These are phyloP conservation scores for Penicillium sp. DNA, from an alignment of 2,329 filamentous ascomycete genomes.

Conservation along the genomic window DNA sequence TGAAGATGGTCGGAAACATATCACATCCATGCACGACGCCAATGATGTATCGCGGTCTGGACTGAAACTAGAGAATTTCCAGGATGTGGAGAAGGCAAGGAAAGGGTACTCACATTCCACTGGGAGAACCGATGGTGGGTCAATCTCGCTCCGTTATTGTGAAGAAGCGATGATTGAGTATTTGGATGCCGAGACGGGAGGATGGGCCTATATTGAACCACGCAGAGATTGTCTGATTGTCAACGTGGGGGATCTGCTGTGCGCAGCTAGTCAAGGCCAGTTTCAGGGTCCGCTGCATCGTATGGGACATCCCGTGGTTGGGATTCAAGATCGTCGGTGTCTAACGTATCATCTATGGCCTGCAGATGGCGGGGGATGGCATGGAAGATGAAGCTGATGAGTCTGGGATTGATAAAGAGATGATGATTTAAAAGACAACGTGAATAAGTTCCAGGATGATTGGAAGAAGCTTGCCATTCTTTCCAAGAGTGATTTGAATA, in stretches of 20 bases:
- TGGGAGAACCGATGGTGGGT: neutral
- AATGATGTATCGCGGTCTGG: neutral
- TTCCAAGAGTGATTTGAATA: neutral
- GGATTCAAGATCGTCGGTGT: neutral
- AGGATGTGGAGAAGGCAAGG: neutral
- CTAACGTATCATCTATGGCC: slow-evolving; percentile 9
- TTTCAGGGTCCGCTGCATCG: slow-evolving; percentile 5
- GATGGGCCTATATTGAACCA: neutral
- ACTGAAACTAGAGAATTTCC: neutral
- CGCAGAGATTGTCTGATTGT: neutral
- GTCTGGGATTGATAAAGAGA: neutral
- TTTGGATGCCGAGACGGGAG: neutral
- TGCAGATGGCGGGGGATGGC: neutral
- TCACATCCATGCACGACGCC: neutral
- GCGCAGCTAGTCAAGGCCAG: neutral
- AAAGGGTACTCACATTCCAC: neutral
- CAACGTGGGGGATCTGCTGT: neutral
- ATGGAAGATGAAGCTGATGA: neutral
- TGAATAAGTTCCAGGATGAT: neutral
- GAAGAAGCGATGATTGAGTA: slow-evolving; percentile 2
- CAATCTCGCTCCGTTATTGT: slow-evolving; percentile 1
- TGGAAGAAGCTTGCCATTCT: neutral
- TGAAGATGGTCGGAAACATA: slow-evolving; percentile 4
- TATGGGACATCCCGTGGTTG: neutral
- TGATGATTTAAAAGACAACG: neutral